Conservation (phyloP, 257 asterid species). For the Cinchona pubescens region DNA sequence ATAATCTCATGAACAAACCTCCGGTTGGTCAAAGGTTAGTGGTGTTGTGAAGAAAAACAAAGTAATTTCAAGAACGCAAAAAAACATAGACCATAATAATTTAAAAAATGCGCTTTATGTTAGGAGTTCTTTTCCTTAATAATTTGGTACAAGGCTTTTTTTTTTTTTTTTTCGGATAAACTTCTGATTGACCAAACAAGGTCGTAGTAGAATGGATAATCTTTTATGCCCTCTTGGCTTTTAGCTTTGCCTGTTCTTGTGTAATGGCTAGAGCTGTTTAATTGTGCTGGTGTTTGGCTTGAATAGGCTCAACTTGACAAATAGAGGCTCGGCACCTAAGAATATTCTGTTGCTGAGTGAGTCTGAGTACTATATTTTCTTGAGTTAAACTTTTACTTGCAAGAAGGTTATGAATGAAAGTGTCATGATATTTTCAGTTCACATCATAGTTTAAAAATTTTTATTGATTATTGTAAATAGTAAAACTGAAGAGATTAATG, state of each 20-base stretch:
- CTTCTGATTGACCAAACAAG: not conserved
- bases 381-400: too few relatives aligned
- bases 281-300: not conserved
- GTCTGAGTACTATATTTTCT: too few relatives aligned
- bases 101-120: not conserved
- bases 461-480: too few relatives aligned
- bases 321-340: not conserved
- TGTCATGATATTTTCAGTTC: too few relatives aligned
- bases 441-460: too few relatives aligned
- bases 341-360: too few relatives aligned
- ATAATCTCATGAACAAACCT: constrained; percentile 79
- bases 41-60: too few relatives aligned
- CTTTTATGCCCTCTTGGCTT: not conserved
- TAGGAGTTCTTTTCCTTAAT: not conserved
- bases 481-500: too few relatives aligned
- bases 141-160: not conserved
- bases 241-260: not conserved
- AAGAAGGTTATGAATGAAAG: too few relatives aligned
- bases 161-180: not conserved
- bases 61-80: too few relatives aligned
- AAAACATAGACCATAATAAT: too few relatives aligned
- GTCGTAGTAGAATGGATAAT: not conserved
- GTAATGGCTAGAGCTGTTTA: not conserved
- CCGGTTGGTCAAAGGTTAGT: constrained; percentile 98
- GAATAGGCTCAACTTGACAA: not conserved